phyloP scores from a whole-genome alignment of 768 basidiomycete species.

The Cytidiella melzeri region DNA sequence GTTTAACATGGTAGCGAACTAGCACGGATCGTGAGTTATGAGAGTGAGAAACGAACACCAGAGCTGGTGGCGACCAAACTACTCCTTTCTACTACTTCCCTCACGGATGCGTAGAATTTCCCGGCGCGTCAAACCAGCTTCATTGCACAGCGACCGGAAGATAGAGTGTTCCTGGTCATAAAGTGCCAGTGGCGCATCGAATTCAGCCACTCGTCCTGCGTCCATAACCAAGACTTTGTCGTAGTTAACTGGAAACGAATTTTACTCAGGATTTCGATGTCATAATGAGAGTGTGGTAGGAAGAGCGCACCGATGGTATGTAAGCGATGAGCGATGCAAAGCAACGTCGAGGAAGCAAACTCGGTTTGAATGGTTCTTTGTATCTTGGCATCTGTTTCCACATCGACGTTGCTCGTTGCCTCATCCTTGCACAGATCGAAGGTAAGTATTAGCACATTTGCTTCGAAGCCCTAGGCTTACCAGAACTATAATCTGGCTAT shows the following conservation, averaged over 20 bases:
- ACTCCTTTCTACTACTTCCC: too few species aligned
- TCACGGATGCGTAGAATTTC: conserved; percentile 55
- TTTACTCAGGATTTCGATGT: conserved; percentile 24
- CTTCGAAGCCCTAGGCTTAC: conserved; percentile 29
- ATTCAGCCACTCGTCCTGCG: conserved; percentile 60
- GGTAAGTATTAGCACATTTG: background rate
- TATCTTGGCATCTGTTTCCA: conserved; percentile 85
- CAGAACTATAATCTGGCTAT: conserved; percentile 68
- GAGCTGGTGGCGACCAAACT: too few species aligned
- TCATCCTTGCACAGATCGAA: conserved; percentile 42
- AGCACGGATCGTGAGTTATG: too few species aligned
- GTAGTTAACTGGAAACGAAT: conserved; percentile 45
- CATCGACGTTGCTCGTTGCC: conserved; percentile 82
- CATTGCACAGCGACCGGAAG: conserved; percentile 65
- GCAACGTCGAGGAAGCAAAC: conserved; percentile 65
- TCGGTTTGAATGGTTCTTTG: conserved; percentile 84
- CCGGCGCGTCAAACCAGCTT: conserved; percentile 48
- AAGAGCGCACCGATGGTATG: conserved; percentile 47
- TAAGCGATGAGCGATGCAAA: conserved; percentile 69
- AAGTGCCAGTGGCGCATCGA: conserved; percentile 64
- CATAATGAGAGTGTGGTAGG: background rate
- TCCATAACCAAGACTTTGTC: conserved; percentile 76
- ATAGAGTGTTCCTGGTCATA: conserved; percentile 57
- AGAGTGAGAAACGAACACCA: too few species aligned
- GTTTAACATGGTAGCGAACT: too few species aligned